A percentile compares a stretch with the other conserved stretches of the same genome.
phyloP scores from a whole-genome alignment of 495 filamentous ascomycete genomes.

The Copromyces sp. region DNA sequence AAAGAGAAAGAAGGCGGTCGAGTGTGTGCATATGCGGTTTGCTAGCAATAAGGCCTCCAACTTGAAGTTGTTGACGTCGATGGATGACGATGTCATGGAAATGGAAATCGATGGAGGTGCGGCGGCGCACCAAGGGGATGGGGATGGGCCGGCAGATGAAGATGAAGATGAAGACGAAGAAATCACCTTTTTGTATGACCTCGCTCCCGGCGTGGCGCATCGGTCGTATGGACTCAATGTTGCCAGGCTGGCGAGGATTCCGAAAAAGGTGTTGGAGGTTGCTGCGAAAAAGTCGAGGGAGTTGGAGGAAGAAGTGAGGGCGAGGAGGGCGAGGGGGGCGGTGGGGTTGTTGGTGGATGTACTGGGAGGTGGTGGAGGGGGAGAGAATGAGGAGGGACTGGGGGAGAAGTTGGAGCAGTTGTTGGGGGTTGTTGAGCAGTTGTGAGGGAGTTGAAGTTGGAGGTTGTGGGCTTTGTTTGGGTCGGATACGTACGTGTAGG shows the following conservation, averaged over 20 bases:
- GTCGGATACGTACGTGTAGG: no score
- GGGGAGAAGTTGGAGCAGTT: constrained; percentile 36
- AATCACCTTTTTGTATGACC: constrained; percentile 76
- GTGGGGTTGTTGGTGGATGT: constrained; percentile 36
- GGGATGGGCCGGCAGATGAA: no score
- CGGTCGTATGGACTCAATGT: constrained; percentile 92
- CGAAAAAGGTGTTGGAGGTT: constrained; percentile 60
- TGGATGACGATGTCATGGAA: constrained; percentile 19
- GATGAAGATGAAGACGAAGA: constrained; percentile 37
- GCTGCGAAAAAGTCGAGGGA: constrained; percentile 70
- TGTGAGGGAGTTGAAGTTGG: constrained; percentile 14
- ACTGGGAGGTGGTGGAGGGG: constrained; percentile 11
- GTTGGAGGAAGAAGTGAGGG: constrained; percentile 64
- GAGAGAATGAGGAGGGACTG: not conserved
- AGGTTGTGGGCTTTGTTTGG: no score
- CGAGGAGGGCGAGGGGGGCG: constrained; percentile 41
- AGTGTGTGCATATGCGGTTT: constrained; percentile 81
- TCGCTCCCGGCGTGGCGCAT: constrained; percentile 83
- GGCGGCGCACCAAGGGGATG: no score
- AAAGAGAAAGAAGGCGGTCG: constrained; percentile 31
- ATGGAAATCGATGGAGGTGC: no score
- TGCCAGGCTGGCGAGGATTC: constrained; percentile 75
- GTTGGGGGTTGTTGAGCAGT: constrained; percentile 39
- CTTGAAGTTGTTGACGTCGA: constrained; percentile 4
- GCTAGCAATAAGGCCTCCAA: constrained; percentile 13